Conservation (phyloP, 1,284 basidiomycete species). For the Austropuccinia psidii region DNA sequence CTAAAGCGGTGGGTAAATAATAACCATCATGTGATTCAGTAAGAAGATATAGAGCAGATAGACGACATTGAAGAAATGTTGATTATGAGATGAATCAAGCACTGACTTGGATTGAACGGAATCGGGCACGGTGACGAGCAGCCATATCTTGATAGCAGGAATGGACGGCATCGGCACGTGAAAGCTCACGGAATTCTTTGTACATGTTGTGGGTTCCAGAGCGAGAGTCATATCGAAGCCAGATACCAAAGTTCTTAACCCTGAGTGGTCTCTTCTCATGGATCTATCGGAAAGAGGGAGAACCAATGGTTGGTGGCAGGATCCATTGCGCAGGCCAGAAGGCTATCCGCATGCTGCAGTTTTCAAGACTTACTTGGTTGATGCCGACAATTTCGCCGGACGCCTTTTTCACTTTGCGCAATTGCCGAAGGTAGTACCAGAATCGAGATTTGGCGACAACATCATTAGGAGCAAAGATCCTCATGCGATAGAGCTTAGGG, state of each 20-base stretch:
- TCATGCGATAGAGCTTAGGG: slow-evolving; percentile 98
- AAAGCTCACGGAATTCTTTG: slow-evolving; percentile 92
- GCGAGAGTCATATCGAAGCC: slow-evolving; percentile 97
- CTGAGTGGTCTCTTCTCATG: slow-evolving; percentile 93
- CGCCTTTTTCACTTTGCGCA: slow-evolving; percentile 99
- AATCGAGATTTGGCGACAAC: slow-evolving; percentile 97
- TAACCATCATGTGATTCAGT: too few species aligned
- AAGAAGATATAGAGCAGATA: slow-evolving; percentile 39
- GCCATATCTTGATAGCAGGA: slow-evolving; percentile 99
- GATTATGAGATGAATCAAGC: background rate
- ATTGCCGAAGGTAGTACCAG: slow-evolving; percentile 99
- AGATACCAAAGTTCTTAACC: slow-evolving; percentile 99
- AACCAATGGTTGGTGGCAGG: slow-evolving; percentile 32
- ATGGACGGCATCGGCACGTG: slow-evolving; percentile 90
- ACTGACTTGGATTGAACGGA: slow-evolving; percentile 91
- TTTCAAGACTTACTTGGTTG: slow-evolving; percentile 48
- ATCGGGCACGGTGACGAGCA: slow-evolving; percentile 95
- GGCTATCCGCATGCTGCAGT: too few species aligned
- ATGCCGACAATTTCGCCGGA: slow-evolving; percentile 97
- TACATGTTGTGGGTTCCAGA: slow-evolving; percentile 91
- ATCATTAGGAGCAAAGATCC: slow-evolving; percentile 97
- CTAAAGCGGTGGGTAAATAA: slow-evolving; percentile 49
- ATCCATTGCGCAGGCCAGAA: too few species aligned
- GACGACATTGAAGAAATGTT: background rate
- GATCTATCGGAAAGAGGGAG: slow-evolving; percentile 57